These are phyloP conservation scores for Podospora pseudopauciseta DNA, from an alignment of 495 filamentous ascomycete genomes.

Conservation along the genomic window DNA sequence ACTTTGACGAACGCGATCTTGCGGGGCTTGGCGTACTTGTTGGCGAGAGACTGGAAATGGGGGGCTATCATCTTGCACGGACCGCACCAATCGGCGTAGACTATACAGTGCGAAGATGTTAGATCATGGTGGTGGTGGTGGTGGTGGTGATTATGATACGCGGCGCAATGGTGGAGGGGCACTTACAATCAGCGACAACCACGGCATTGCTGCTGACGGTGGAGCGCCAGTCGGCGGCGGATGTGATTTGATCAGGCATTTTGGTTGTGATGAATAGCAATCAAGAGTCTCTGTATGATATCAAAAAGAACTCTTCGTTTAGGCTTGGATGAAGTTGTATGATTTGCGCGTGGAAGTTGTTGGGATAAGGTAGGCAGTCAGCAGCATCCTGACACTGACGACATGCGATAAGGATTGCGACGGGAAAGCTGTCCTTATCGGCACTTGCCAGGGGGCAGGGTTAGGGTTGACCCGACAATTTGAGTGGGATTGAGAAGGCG, in stretches of 20 bases:
- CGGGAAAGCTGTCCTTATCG: constrained; percentile 32
- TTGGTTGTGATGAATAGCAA: not conserved
- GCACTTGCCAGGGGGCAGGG: not conserved
- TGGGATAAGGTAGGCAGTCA: not conserved
- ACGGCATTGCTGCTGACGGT: constrained; percentile 39
- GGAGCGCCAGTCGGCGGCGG: constrained; percentile 43
- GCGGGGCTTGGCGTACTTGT: constrained; percentile 49
- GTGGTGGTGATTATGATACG: not conserved
- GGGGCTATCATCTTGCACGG: constrained; percentile 69
- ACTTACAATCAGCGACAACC: constrained; percentile 49
- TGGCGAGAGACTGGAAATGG: constrained; percentile 57
- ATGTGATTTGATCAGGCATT: constrained; percentile 30
- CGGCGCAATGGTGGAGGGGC: not conserved
- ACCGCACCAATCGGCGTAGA: constrained; percentile 69
- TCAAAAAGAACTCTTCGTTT: not conserved
- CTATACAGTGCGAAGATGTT: constrained; percentile 24
- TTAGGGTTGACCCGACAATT: constrained; percentile 13
- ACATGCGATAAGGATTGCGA: constrained; percentile 6
- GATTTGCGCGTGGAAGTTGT: not conserved
- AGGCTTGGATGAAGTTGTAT: not conserved
- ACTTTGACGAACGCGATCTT: constrained; percentile 60
- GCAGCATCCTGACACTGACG: not conserved
- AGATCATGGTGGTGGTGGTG: not conserved
- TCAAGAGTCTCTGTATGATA: not conserved
- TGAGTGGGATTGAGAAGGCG: constrained; percentile 17